phyloP scores from a whole-genome alignment of 2,329 filamentous ascomycete genomes.

The Sclerotinia glacialis region DNA sequence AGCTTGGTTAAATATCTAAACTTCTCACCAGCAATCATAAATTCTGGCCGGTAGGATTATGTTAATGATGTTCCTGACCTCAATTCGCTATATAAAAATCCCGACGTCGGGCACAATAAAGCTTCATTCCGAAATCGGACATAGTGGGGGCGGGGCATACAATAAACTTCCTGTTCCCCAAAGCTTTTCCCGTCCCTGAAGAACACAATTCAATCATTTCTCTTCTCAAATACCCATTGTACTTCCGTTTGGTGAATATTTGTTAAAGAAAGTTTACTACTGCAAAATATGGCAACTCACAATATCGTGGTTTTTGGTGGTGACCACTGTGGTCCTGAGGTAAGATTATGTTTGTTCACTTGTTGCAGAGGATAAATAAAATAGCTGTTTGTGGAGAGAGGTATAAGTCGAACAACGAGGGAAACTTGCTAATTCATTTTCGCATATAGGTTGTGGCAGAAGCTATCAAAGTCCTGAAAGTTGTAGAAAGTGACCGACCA shows the following conservation, averaged over 20 bases:
- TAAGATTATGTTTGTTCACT: slow-evolving; percentile 43
- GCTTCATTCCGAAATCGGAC: slow-evolving; percentile 13
- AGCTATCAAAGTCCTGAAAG: slow-evolving; percentile 80
- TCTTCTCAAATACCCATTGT: not conserved
- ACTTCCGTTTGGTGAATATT: not conserved
- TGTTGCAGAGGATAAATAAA: not conserved
- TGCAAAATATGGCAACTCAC: slow-evolving; percentile 59
- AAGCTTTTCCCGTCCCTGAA: not conserved
- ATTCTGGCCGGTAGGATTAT: not conserved
- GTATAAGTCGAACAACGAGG: not conserved
- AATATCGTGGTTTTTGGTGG: slow-evolving; percentile 80
- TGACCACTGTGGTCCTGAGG: slow-evolving; percentile 85
- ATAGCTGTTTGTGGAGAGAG: not conserved
- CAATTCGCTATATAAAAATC: not conserved
- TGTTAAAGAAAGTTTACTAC: not conserved
- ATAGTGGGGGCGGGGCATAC: slow-evolving; percentile 9
- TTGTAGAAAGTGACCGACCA: slow-evolving; percentile 69
- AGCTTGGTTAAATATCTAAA: not conserved
- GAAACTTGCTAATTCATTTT: not conserved
- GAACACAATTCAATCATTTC: not conserved
- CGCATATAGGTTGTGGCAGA: slow-evolving; percentile 70
- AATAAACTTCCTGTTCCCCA: slow-evolving; percentile 10
- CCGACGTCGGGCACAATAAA: slow-evolving; percentile 2
- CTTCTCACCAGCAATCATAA: not conserved
- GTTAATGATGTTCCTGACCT: not conserved